Base-by-base conservation (phyloP, 768 basidiomycete genomes). In the Psilocybe subaeruginosa region DNA sequence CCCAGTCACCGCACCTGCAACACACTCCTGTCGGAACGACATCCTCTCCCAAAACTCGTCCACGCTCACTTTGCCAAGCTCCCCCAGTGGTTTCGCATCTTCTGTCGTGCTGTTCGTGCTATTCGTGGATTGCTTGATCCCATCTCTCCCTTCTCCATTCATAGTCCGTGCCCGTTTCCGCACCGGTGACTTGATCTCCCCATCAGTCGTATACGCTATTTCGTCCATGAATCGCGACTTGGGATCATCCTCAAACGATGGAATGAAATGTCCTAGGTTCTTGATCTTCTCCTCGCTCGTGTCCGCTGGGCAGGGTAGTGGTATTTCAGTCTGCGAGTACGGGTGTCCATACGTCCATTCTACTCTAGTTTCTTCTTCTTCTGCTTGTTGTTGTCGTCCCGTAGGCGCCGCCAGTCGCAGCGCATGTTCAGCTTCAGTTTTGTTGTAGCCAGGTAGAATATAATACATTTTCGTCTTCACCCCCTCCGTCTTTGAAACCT, bases 31-130 rank as follows among this genome's bases (percentile, higher is more conserved):
- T 29, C 97, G 84, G 74, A 92, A 97, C 43, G 90, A 93, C 91
- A 99, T 95, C 14, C 95, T 85, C 74, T 97, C 95, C 96, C 97
- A 99, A 74, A 96, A 99, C 70, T 97, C 96, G 43, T 90, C 90
- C 41, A 84, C 68, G 0, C 77, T 75, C 52, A 93, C 89, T 63
- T 78, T 83, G 14, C 71, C 77, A 55, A 93, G 77, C 68, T 88
- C 86, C 50, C 84, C 87, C 55, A 77, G 69, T 31, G 79, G 72
- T 41, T 73, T 64, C 72, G 74, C 52, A 58, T 69, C 61, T 67
- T 68, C 59, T 61, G 67, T 19, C 61, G 63, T 70, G 70, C 54
- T 23, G 23, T 23, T 23, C 23, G 33, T 35, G 33, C 33, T 35
- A 35, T 35, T 35, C 33, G 33, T 35, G 33, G 33, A 35, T 35